Evolutionary conservation across 768 basidiomycete genomes (phyloP).

Genomic region (Tylopilus sp.): DNA sequence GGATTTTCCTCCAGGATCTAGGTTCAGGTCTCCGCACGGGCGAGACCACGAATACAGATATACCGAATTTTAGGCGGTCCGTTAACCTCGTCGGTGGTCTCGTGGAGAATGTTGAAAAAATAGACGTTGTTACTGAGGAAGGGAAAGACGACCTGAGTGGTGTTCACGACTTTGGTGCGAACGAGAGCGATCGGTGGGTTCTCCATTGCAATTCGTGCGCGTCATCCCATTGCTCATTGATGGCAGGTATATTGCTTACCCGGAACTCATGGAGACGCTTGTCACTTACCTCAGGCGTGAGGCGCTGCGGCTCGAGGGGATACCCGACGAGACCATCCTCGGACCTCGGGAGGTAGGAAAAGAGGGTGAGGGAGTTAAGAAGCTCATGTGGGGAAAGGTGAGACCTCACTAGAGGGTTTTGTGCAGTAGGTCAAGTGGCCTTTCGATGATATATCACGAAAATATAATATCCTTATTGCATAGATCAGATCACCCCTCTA

Average conservation of each 20-base stretch:
- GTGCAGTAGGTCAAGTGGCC: not conserved
- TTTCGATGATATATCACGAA: not conserved
- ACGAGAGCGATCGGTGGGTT: conserved; percentile 40
- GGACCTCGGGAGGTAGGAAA: conserved; percentile 32
- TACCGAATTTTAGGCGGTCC: conserved; percentile 48
- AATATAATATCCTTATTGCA: not conserved
- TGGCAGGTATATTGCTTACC: conserved; percentile 70
- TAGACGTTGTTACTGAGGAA: conserved; percentile 59
- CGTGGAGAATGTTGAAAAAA: conserved; percentile 55
- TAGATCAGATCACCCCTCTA: conserved; percentile 1
- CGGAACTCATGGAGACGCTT: conserved; percentile 68
- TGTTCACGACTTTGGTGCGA: conserved; percentile 63
- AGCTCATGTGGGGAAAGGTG: conserved; percentile 28
- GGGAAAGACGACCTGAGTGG: conserved; percentile 63
- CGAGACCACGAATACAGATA: conserved; percentile 1
- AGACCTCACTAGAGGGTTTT: conserved; percentile 12
- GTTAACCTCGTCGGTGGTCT: conserved; percentile 71
- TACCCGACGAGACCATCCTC: conserved; percentile 41
- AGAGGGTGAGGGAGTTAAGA: conserved; percentile 32
- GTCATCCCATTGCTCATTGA: conserved; percentile 1
- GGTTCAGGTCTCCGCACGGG: conserved; percentile 7
- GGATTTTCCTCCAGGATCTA: conserved; percentile 42
- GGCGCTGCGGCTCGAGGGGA: conserved; percentile 58
- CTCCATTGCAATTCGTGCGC: not conserved
- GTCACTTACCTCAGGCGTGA: conserved; percentile 73